Evolutionary conservation across 2,329 filamentous ascomycete genomes (phyloP).

Genomic region (Aspergillus oerlinghausenensis): DNA sequence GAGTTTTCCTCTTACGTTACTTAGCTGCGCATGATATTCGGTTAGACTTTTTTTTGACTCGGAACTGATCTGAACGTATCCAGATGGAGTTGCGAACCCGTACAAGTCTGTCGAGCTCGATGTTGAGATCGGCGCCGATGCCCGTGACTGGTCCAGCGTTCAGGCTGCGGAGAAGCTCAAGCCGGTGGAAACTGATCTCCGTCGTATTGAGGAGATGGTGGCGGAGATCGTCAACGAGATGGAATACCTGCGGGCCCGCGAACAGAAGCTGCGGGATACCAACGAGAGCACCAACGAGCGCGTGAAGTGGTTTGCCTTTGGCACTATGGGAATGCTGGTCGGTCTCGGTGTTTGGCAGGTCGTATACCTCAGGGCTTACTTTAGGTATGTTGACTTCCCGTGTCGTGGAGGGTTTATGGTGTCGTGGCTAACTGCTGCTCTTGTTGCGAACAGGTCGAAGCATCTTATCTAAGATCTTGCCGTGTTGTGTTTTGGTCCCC

Average conservation of each 20-base stretch:
- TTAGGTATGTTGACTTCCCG: constrained; percentile 56
- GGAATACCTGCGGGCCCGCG: constrained; percentile 85
- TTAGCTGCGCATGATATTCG: not conserved
- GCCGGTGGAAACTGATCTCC: constrained; percentile 90
- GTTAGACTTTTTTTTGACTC: too few species aligned
- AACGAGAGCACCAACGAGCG: constrained; percentile 99
- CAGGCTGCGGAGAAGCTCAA: constrained; percentile 96
- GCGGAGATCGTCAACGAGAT: constrained; percentile 87
- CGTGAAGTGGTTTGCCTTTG: constrained; percentile 97
- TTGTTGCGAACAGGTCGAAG: constrained; percentile 51
- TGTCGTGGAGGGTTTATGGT: not conserved
- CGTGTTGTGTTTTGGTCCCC: constrained; percentile 1
- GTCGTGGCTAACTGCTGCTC: constrained; percentile 9
- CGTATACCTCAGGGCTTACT: constrained; percentile 94
- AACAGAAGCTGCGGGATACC: constrained; percentile 95
- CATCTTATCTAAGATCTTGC: constrained; percentile 55
- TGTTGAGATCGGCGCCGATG: constrained; percentile 93
- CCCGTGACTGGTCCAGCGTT: constrained; percentile 96
- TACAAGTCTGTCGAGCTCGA: constrained; percentile 80
- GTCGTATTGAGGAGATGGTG: constrained; percentile 86
- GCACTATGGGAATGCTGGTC: constrained; percentile 86
- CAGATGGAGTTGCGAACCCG: constrained; percentile 44
- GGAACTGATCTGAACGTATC: constrained; percentile 4
- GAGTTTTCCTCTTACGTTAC: constrained; percentile 35
- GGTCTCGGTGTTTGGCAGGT: constrained; percentile 95